Conservation (phyloP, 768 basidiomycete species). For the Galerina marginata region DNA sequence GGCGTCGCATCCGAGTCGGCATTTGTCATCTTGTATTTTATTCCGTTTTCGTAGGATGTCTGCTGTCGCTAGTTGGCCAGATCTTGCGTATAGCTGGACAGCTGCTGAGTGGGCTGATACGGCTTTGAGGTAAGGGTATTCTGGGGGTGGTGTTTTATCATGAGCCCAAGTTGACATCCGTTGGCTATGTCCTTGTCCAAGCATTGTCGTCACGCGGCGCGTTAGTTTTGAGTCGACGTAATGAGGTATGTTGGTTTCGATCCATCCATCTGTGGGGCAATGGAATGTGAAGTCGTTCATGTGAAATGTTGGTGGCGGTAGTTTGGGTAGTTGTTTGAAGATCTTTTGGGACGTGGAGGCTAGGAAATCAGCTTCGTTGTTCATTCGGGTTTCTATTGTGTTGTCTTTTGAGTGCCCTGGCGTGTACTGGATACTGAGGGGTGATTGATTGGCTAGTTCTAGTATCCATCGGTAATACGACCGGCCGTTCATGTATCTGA, state of each 20-base stretch:
- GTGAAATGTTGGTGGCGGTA: conserved; percentile 20
- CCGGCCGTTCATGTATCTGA: conserved; percentile 5
- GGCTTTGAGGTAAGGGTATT: too few relatives aligned
- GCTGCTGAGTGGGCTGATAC: too few relatives aligned
- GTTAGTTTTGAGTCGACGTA: neutral
- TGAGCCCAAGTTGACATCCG: too few relatives aligned
- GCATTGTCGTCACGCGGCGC: too few relatives aligned
- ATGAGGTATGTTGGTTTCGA: conserved; percentile 19
- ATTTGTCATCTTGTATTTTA: too few relatives aligned
- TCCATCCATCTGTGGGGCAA: conserved; percentile 17
- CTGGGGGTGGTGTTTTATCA: too few relatives aligned
- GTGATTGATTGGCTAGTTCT: too few relatives aligned
- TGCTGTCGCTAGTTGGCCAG: too few relatives aligned
- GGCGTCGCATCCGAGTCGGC: too few relatives aligned
- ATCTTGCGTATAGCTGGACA: too few relatives aligned
- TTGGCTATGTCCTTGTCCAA: too few relatives aligned
- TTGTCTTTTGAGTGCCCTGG: neutral
- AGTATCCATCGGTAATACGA: conserved; percentile 9
- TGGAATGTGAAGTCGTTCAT: conserved; percentile 23
- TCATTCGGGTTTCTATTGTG: neutral
- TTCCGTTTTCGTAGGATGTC: too few relatives aligned
- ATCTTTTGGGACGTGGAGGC: conserved; percentile 12
- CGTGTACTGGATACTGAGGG: neutral
- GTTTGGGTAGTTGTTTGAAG: neutral
- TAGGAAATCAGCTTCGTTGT: conserved; percentile 16